These are phyloP conservation scores for Alternaria atra DNA, from an alignment of 2,329 filamentous ascomycete species.

Conservation along the genomic window DNA sequence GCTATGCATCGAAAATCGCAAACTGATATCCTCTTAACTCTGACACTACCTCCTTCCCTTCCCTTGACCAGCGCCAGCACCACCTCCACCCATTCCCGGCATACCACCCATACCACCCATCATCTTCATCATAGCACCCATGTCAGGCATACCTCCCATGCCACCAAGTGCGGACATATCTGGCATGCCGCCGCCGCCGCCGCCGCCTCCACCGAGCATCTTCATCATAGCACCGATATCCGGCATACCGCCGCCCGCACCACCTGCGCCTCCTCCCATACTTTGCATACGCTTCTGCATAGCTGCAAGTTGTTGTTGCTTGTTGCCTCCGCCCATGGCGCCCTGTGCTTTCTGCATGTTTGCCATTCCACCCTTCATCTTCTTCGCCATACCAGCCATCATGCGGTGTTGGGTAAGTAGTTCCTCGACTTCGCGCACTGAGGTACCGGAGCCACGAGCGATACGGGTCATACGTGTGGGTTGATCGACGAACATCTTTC, in stretches of 20 bases:
- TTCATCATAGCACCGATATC: constrained; percentile 90
- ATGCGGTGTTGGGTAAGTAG: constrained; percentile 96
- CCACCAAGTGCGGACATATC: constrained; percentile 66
- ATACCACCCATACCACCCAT: constrained; percentile 48
- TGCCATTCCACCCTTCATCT: constrained; percentile 97
- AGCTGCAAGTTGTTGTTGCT: constrained; percentile 90
- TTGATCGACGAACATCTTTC: constrained; percentile 92
- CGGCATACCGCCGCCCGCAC: constrained; percentile 67
- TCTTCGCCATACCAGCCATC: constrained; percentile 99
- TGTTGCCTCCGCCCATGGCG: constrained; percentile 89
- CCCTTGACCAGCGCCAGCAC: constrained; percentile 27
- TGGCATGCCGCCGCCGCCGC: constrained; percentile 69
- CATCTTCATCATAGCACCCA: constrained; percentile 49
- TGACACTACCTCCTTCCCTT: constrained; percentile 32
- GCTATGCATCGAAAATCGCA: constrained; percentile 17
- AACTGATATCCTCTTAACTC: constrained; percentile 8
- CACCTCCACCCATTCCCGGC: constrained; percentile 38
- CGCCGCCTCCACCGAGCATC: constrained; percentile 81
- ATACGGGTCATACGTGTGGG: constrained; percentile 92
- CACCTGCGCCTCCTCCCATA: constrained; percentile 78
- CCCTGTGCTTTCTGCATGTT: constrained; percentile 95
- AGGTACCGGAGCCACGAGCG: constrained; percentile 88
- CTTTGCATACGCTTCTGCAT: constrained; percentile 96
- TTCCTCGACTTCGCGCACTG: constrained; percentile 92
- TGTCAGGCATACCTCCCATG: constrained; percentile 62